A percentile compares a stretch with the other conserved stretches of the same genome.
Conservation (phyloP, 257 asterid genomes). For the Rehmannia glutinosa region DNA sequence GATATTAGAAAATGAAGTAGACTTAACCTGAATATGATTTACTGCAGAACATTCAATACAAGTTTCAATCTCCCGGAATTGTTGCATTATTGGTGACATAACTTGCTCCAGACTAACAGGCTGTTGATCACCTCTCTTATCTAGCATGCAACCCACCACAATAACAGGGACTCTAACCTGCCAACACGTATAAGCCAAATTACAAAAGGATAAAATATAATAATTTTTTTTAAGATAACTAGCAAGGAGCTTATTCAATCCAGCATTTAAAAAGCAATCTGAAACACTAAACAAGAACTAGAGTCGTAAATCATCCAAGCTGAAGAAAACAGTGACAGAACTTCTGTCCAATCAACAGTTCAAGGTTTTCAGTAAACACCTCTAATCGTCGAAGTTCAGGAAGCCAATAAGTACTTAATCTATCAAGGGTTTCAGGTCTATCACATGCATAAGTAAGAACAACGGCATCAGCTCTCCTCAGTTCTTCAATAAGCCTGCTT, state of each 20-base stretch:
- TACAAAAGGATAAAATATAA: neutral
- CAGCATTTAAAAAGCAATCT: slow-evolving; percentile 6
- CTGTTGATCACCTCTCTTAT: slow-evolving; percentile 71
- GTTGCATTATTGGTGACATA: slow-evolving; percentile 98
- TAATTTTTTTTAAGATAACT: too few species aligned
- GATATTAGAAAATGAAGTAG: neutral
- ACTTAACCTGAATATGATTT: slow-evolving; percentile 66
- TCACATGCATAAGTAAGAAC: slow-evolving; percentile 93
- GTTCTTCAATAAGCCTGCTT: slow-evolving; percentile 69
- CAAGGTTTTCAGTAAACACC: slow-evolving; percentile 40
- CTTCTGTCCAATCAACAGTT: slow-evolving; percentile 8
- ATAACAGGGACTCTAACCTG: slow-evolving; percentile 94
- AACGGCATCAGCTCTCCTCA: slow-evolving; percentile 80
- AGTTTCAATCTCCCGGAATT: slow-evolving; percentile 95
- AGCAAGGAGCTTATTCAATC: neutral
- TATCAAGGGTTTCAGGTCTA: slow-evolving; percentile 82
- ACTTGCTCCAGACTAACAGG: slow-evolving; percentile 85
- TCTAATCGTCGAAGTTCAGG: slow-evolving; percentile 90
- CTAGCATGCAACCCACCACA: slow-evolving; percentile 98
- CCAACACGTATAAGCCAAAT: slow-evolving; percentile 5
- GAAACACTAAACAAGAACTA: neutral
- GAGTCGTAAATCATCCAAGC: neutral
- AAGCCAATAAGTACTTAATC: slow-evolving; percentile 95
- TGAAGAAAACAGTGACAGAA: slow-evolving; percentile 11
- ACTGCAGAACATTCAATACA: slow-evolving; percentile 95